Percentiles rank a stretch among this genome's conserved stretches.
Conservation (phyloP, 1,139 yeast genomes). For the Scheffersomyces lignicola region DNA sequence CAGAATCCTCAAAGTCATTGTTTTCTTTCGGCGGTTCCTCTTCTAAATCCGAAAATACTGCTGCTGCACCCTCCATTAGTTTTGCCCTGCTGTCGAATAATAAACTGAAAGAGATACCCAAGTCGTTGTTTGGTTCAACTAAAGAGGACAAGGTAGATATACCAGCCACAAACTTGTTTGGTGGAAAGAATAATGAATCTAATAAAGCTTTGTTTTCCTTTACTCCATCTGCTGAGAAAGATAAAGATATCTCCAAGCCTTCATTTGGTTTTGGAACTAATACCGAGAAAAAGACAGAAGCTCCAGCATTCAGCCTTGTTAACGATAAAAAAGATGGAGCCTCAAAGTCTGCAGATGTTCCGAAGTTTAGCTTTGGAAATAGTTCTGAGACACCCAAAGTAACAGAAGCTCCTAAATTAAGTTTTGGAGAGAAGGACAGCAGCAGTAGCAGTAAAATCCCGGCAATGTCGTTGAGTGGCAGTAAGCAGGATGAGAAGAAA, state of each 20-base stretch:
- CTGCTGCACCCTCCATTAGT: too few relatives aligned
- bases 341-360: conserved; percentile 4
- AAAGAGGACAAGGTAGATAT: too few relatives aligned
- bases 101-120: conserved; percentile 6
- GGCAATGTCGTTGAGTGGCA: conserved; percentile 10
- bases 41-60: conserved; percentile 3
- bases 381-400: too few relatives aligned
- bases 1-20: conserved; percentile 9
- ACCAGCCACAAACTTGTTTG: conserved; percentile 7
- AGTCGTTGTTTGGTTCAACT: conserved; percentile 11
- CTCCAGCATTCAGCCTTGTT: too few relatives aligned
- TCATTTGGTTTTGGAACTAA: conserved; percentile 13
- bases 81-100: too few relatives aligned
- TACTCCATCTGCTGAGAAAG: conserved; percentile 7
- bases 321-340: conserved; percentile 7
- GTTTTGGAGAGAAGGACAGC: conserved; percentile 6
- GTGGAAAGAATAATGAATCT: conserved; percentile 6
- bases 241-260: conserved; percentile 8
- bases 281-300: too few relatives aligned
- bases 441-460: conserved; percentile 6
- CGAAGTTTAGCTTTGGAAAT: conserved; percentile 1
- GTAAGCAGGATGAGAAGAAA: conserved; percentile 10
- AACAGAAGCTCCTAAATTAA: neutral
- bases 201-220: conserved; percentile 11
- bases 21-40: conserved; percentile 5